phyloP scores from a whole-genome alignment of 257 asterid species.

The Lycium barbarum region DNA sequence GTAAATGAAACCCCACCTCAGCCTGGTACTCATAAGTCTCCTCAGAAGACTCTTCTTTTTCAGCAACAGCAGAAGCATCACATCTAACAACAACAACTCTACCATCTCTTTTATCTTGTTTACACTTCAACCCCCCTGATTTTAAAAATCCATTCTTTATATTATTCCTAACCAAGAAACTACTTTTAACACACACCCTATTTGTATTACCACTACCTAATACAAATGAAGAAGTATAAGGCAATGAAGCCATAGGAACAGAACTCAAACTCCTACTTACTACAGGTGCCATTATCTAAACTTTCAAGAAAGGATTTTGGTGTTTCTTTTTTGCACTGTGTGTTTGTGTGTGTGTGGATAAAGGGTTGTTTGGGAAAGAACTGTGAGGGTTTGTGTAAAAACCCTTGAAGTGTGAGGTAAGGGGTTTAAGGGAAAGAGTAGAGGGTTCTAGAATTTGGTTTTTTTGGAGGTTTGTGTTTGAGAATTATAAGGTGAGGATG shows the following conservation, averaged over 20 bases:
- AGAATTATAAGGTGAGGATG: constrained; percentile 56
- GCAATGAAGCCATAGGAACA: constrained; percentile 61
- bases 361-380: constrained; percentile 31
- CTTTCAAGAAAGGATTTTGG: background rate
- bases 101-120: constrained; percentile 55
- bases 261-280: constrained; percentile 75
- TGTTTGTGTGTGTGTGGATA: constrained; percentile 29
- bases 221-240: constrained; percentile 53
- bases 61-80: constrained; percentile 87
- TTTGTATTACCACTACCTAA: constrained; percentile 38
- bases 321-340: constrained; percentile 22
- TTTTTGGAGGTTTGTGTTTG: constrained; percentile 49
- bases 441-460: constrained; percentile 63
- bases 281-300: constrained; percentile 75
- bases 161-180: constrained; percentile 62
- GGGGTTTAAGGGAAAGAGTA: constrained; percentile 60
- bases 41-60: constrained; percentile 74
- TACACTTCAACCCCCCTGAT: constrained; percentile 80
- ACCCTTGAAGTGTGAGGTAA: background rate
- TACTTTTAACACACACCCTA: constrained; percentile 54
- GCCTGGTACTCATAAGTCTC: constrained; percentile 92
- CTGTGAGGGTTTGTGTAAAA: constrained; percentile 15
- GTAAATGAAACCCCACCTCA: constrained; percentile 58
- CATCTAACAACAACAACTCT: constrained; percentile 82
- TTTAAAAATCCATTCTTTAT: constrained; percentile 50